These are phyloP conservation scores for Saturnispora sekii DNA, from an alignment of 805 yeast species.

Conservation along the genomic window DNA sequence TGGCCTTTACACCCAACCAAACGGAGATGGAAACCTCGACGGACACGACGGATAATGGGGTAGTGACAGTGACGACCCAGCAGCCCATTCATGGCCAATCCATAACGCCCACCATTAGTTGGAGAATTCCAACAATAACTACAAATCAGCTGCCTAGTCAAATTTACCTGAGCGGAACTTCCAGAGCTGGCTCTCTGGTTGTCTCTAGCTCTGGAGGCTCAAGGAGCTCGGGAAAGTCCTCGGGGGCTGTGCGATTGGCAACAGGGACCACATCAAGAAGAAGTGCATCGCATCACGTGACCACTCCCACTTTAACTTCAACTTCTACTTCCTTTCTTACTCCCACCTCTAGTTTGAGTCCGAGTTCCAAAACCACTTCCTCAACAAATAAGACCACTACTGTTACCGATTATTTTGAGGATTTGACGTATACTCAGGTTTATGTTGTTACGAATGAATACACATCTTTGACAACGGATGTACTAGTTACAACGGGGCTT, in stretches of 20 bases:
- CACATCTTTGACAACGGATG: conserved; percentile 20
- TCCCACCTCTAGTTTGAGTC: background rate
- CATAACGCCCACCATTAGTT: conserved; percentile 1
- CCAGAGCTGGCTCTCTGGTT: conserved; percentile 1
- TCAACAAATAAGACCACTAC: conserved; percentile 11
- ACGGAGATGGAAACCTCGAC: background rate
- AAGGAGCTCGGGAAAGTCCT: too few relatives aligned
- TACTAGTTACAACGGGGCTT: conserved; percentile 17
- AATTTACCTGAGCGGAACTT: background rate
- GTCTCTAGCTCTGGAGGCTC: too few relatives aligned
- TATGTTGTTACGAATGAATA: conserved; percentile 23
- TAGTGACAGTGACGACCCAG: conserved; percentile 10
- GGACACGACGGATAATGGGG: background rate
- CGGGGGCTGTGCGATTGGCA: too few relatives aligned
- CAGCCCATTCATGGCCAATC: conserved; percentile 2
- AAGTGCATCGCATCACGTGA: background rate
- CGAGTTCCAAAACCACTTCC: background rate
- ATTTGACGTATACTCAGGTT: conserved; percentile 21
- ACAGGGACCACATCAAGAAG: background rate
- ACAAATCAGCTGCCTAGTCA: conserved; percentile 14
- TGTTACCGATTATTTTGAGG: conserved; percentile 11
- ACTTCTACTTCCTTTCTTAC: conserved; percentile 1
- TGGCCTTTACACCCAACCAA: background rate
- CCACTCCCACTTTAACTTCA: background rate
- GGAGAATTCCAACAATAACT: conserved; percentile 13